Conservation (phyloP, 345 rosid genomes). For the Arabidopsis suecica region DNA sequence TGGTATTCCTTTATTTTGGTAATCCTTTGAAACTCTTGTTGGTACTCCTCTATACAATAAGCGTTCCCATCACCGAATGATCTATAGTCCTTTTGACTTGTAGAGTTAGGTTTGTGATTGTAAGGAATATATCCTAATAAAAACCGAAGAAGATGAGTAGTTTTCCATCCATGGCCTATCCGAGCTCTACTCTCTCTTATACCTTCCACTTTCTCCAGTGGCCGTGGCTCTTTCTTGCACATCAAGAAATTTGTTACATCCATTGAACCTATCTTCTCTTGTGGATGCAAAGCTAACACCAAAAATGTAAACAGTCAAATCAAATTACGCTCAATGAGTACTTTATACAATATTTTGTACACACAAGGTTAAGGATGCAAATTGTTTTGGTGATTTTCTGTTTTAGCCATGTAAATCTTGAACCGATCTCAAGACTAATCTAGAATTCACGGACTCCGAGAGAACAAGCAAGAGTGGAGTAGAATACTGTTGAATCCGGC, state of each 20-base stretch:
- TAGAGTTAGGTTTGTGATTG: background rate
- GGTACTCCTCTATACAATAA: too few species aligned
- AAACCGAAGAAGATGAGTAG: slow-evolving; percentile 14
- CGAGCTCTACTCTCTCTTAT: slow-evolving; percentile 21
- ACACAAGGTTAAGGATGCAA: background rate
- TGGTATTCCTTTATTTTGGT: too few species aligned
- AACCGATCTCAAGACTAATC: background rate
- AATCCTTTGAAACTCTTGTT: too few species aligned
- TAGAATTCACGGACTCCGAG: background rate
- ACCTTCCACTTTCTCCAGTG: background rate
- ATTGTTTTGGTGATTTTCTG: background rate
- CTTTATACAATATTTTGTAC: background rate
- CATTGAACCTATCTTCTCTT: slow-evolving; percentile 37
- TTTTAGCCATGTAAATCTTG: background rate
- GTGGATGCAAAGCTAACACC: slow-evolving; percentile 31
- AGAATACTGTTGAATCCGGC: slow-evolving; percentile 50
- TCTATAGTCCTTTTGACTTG: background rate
- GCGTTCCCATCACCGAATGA: background rate
- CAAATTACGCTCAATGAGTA: background rate
- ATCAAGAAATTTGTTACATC: slow-evolving; percentile 27
- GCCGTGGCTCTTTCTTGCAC: slow-evolving; percentile 8
- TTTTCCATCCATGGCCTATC: slow-evolving; percentile 30
- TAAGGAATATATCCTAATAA: background rate
- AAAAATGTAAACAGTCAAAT: background rate
- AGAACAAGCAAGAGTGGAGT: background rate